Evolutionary conservation across 164 flowering plant genomes (phyloP).

Genomic region (grape (Vitis vinifera)): DNA sequence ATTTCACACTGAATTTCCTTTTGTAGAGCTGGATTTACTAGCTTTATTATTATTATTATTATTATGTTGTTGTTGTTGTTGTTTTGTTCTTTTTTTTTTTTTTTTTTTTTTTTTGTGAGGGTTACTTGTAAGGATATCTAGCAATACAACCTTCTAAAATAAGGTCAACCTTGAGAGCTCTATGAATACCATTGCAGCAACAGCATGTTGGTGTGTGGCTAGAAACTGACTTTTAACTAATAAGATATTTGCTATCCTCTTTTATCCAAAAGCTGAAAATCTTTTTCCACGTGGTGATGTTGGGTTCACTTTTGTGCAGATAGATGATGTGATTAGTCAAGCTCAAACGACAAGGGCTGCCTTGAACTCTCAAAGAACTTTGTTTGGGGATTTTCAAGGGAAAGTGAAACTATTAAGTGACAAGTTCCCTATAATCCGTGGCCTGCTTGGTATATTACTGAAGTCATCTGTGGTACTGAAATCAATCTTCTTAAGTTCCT

Average conservation of each 20-base stretch:
- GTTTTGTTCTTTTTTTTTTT: too few relatives aligned
- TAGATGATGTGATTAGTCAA: slow-evolving; percentile 94
- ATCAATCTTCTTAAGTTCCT: background rate
- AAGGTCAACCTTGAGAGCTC: too few relatives aligned
- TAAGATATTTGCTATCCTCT: background rate
- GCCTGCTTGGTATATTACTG: slow-evolving; percentile 66
- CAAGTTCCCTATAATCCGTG: slow-evolving; percentile 88
- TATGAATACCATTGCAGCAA: too few relatives aligned
- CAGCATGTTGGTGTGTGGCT: too few relatives aligned
- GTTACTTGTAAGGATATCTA: too few relatives aligned
- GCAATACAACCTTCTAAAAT: too few relatives aligned
- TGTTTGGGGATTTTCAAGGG: slow-evolving; percentile 91
- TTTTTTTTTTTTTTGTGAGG: too few relatives aligned
- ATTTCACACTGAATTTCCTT: background rate
- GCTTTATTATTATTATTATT: background rate
- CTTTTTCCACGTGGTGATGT: background rate
- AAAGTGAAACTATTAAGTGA: slow-evolving; percentile 83
- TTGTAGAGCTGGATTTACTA: background rate
- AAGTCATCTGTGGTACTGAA: background rate
- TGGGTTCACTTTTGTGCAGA: slow-evolving; percentile 40
- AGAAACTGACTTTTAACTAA: background rate
- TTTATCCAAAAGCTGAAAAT: background rate
- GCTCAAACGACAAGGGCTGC: slow-evolving; percentile 86
- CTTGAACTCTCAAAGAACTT: slow-evolving; percentile 74
- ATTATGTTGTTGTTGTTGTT: too few relatives aligned